Percentiles rank a stretch among this genome's conserved stretches.
phyloP scores from a whole-genome alignment of 257 asterid species.

The Voacanga thouarsii region DNA sequence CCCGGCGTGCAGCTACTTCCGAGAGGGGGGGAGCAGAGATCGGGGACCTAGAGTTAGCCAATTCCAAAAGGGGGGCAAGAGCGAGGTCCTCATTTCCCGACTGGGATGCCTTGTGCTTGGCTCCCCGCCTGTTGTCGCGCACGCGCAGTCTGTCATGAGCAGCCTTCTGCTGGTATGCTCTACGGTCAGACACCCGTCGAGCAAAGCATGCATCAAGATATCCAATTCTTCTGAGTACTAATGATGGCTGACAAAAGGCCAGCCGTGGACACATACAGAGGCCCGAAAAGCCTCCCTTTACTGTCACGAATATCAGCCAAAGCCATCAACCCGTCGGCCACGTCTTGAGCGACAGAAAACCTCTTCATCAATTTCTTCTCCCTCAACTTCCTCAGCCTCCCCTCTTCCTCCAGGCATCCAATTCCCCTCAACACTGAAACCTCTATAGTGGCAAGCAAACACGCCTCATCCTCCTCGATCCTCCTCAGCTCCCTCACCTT shows the following conservation, averaged over 20 bases:
- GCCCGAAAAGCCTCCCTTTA: conserved; percentile 53
- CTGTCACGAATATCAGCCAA: conserved; percentile 83
- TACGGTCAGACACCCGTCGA: too few relatives aligned
- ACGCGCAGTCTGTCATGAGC: too few relatives aligned
- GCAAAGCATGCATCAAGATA: too few relatives aligned
- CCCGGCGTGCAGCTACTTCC: too few relatives aligned
- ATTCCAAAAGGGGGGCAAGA: too few relatives aligned
- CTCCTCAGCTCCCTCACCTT: conserved; percentile 54
- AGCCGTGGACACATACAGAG: conserved; percentile 55
- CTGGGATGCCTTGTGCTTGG: too few relatives aligned
- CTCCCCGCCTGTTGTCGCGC: too few relatives aligned
- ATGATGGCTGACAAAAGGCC: conserved; percentile 72
- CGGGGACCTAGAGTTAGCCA: too few relatives aligned
- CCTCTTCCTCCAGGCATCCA: conserved; percentile 43
- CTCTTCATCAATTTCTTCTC: conserved; percentile 80
- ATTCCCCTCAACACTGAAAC: conserved; percentile 42
- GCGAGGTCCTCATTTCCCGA: too few relatives aligned
- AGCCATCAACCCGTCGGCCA: conserved; percentile 89
- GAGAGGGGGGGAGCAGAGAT: too few relatives aligned
- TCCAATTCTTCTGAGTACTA: conserved; percentile 91
- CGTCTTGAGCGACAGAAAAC: conserved; percentile 78
- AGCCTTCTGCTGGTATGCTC: too few relatives aligned
- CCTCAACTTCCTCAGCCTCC: conserved; percentile 54
- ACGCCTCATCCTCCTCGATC: conserved; percentile 49
- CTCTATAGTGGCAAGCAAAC: conserved; percentile 49